Percentiles rank a stretch among this genome's conserved stretches.
phyloP scores from a whole-genome alignment of 1,284 basidiomycete genomes.

The Rugosomyces carneus region DNA sequence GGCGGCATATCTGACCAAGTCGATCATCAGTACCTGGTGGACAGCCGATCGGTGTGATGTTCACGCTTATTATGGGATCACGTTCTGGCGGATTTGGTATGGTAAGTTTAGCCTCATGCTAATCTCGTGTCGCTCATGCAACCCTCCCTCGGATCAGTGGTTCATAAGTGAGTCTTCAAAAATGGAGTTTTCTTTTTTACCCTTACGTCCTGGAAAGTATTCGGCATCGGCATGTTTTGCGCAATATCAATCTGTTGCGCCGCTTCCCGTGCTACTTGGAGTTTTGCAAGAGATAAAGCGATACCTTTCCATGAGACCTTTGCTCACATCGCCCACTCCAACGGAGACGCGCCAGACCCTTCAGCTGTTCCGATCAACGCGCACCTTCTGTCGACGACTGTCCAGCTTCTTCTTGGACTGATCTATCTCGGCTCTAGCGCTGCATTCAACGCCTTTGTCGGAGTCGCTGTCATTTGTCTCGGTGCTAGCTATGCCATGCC shows the following conservation, averaged over 20 bases:
- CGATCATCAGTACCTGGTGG: constrained; percentile 44
- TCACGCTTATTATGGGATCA: constrained; percentile 57
- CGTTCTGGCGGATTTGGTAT: constrained; percentile 59
- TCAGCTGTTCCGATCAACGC: constrained; percentile 50
- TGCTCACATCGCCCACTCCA: constrained; percentile 34
- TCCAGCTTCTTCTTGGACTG: constrained; percentile 52
- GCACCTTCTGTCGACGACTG: constrained; percentile 48
- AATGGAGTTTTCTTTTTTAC: too few relatives aligned
- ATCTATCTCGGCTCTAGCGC: constrained; percentile 47
- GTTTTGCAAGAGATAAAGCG: constrained; percentile 66
- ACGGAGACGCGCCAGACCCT: constrained; percentile 9
- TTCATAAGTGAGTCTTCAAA: constrained; percentile 34
- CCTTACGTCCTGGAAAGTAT: constrained; percentile 31
- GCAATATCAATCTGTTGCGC: constrained; percentile 58
- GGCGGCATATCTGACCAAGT: background rate
- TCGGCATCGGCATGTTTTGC: constrained; percentile 50
- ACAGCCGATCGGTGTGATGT: constrained; percentile 61
- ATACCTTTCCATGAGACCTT: constrained; percentile 53
- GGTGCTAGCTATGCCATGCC: constrained; percentile 49
- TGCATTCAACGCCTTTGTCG: constrained; percentile 52
- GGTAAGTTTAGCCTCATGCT: constrained; percentile 24
- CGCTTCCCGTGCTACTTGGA: constrained; percentile 62
- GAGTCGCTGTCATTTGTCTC: constrained; percentile 50
- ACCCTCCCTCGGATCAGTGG: constrained; percentile 27
- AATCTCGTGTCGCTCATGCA: background rate